Evolutionary conservation across 306 rosid genomes (phyloP).

Genomic region (Rosa lucieae): DNA sequence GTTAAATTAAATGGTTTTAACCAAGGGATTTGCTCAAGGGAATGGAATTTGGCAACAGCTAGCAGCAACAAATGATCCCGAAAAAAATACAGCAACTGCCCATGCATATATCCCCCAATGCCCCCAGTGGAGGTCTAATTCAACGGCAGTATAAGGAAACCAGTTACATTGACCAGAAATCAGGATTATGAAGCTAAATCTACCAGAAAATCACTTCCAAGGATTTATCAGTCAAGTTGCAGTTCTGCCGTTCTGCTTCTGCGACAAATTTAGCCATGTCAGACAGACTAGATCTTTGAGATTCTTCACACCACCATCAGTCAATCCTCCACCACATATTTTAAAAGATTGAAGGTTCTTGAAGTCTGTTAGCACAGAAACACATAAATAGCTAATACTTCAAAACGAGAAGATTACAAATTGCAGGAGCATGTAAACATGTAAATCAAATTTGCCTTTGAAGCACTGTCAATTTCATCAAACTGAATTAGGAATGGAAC

Average conservation of each 20-base stretch:
- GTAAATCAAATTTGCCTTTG: neutral
- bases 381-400: neutral
- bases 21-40: neutral
- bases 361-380: constrained; percentile 45
- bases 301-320: constrained; percentile 69
- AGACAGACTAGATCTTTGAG: constrained; percentile 59
- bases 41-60: constrained; percentile 21
- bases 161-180: neutral
- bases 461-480: neutral
- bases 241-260: constrained; percentile 24
- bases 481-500: neutral
- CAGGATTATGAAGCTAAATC: neutral
- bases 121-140: neutral
- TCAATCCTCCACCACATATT: constrained; percentile 74
- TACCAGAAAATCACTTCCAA: constrained; percentile 72
- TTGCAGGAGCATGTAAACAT: neutral
- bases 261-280: constrained; percentile 59
- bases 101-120: no score
- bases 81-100: neutral
- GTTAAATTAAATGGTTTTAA: neutral
- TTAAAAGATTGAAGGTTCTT: constrained; percentile 72
- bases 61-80: neutral
- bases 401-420: neutral
- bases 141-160: neutral
- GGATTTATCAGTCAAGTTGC: constrained; percentile 61